Evolutionary conservation across 441 rosid species (phyloP).

Genomic region (Breynia disticha): DNA sequence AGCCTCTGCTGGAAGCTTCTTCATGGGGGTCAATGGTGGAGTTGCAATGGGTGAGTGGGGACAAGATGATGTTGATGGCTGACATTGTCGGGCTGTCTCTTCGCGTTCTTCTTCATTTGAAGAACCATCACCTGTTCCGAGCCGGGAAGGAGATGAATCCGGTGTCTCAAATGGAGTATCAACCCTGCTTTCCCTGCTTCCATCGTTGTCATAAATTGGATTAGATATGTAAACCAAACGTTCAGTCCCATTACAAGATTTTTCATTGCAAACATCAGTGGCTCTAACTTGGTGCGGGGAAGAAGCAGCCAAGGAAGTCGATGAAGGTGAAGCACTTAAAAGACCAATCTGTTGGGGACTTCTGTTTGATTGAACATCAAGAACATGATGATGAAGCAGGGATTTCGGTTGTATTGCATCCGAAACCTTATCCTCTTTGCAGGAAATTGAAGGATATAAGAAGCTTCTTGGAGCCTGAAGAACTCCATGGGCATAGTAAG

Average conservation of each 20-base stretch:
- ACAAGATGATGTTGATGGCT: neutral
- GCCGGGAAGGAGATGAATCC: conserved; percentile 59
- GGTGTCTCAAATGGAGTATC: conserved; percentile 77
- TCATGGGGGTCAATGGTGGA: conserved; percentile 46
- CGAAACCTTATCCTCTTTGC: conserved; percentile 9
- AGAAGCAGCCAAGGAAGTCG: conserved; percentile 15
- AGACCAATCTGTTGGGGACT: conserved; percentile 22
- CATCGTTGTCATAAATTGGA: conserved; percentile 35
- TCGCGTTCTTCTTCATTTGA: conserved; percentile 26
- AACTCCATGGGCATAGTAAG: conserved; percentile 53
- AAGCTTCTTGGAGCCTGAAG: conserved; percentile 53
- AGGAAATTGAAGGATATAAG: conserved; percentile 35
- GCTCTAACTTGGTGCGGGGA: conserved; percentile 14
- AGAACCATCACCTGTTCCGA: conserved; percentile 31
- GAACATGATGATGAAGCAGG: conserved; percentile 15
- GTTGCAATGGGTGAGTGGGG: conserved; percentile 1
- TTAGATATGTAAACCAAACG: conserved; percentile 67
- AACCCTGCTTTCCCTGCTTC: conserved; percentile 19
- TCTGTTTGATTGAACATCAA: conserved; percentile 20
- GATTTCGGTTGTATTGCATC: conserved; percentile 18
- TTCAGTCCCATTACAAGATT: conserved; percentile 14
- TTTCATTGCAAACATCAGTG: conserved; percentile 8
- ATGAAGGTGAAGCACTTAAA: too few relatives aligned
- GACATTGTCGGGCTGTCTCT: conserved; percentile 13
- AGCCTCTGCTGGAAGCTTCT: conserved; percentile 63